Conservation (phyloP, 306 rosid species). For the Prunus fruticosa region DNA sequence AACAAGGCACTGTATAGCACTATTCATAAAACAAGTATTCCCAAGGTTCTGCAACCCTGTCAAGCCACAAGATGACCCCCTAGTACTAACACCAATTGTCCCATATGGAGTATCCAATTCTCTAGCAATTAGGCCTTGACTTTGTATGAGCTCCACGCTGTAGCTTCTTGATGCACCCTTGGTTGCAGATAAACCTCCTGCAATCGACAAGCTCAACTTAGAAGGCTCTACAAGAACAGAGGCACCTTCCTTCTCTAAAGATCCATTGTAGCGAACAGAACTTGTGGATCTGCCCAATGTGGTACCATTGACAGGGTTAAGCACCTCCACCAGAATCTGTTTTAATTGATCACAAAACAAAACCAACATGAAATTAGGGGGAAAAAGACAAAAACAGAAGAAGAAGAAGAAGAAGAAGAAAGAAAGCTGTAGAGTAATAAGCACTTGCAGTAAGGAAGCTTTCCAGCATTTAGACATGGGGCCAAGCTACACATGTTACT, state of each 20-base stretch:
- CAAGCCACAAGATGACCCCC: constrained; percentile 88
- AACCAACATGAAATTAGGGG: constrained; percentile 7
- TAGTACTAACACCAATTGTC: constrained; percentile 71
- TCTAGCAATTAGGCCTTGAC: constrained; percentile 54
- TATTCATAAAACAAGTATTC: constrained; percentile 98
- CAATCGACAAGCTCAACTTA: constrained; percentile 72
- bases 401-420: constrained; percentile 13
- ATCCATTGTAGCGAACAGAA: constrained; percentile 77
- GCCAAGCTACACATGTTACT: not conserved
- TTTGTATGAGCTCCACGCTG: constrained; percentile 53
- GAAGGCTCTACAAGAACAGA: constrained; percentile 75
- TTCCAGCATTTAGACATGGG: not conserved
- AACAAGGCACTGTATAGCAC: constrained; percentile 96
- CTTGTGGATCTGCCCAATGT: constrained; percentile 35
- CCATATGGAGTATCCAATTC: constrained; percentile 64
- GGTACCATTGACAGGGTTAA: constrained; percentile 51
- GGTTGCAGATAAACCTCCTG: constrained; percentile 81
- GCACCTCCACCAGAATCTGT: constrained; percentile 95
- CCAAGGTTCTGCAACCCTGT: constrained; percentile 95
- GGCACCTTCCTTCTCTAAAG: constrained; percentile 63
- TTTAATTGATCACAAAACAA: constrained; percentile 30
- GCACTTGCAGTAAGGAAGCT: not conserved
- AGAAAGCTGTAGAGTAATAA: constrained; percentile 26
- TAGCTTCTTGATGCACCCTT: constrained; percentile 65
- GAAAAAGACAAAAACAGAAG: constrained; percentile 1